These are phyloP conservation scores for Alliaria petiolata DNA, from an alignment of 345 rosid genomes.

Conservation along the genomic window DNA sequence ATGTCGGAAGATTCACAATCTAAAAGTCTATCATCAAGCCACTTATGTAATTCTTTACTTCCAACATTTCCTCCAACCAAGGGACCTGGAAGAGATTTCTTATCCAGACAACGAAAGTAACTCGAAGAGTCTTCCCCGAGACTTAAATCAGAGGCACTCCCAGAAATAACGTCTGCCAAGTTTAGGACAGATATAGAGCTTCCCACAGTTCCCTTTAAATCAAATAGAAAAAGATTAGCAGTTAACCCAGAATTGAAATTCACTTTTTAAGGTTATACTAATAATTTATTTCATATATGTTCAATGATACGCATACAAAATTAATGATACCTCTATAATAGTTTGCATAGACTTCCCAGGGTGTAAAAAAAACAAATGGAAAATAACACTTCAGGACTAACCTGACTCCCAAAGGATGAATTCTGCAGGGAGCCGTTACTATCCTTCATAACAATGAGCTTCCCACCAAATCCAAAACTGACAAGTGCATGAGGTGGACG, in stretches of 20 bases:
- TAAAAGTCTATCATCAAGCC: conserved; percentile 86
- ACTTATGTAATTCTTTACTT: conserved; percentile 83
- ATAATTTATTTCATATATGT: background rate
- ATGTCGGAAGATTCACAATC: conserved; percentile 54
- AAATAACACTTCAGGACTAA: conserved; percentile 35
- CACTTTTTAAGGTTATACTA: background rate
- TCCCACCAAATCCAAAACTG: conserved; percentile 98
- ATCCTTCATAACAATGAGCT: conserved; percentile 78
- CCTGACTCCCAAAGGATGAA: conserved; percentile 68
- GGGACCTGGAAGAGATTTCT: conserved; percentile 85
- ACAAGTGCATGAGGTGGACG: conserved; percentile 97
- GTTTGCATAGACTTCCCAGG: background rate
- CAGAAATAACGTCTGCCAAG: conserved; percentile 64
- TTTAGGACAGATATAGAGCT: conserved; percentile 64
- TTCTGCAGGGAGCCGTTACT: conserved; percentile 37
- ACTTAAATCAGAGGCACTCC: conserved; percentile 37
- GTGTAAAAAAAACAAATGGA: background rate
- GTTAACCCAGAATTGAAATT: background rate
- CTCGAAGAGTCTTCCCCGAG: conserved; percentile 39
- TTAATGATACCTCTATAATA: too few species aligned
- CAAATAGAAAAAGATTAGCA: conserved; percentile 33
- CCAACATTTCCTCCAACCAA: conserved; percentile 92
- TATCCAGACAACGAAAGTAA: conserved; percentile 69
- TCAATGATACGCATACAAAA: background rate
- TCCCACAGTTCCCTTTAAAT: conserved; percentile 53